These are phyloP conservation scores for Globisporangium apiculatum DNA, from an alignment of 352 stramenopile genomes.

Conservation along the genomic window DNA sequence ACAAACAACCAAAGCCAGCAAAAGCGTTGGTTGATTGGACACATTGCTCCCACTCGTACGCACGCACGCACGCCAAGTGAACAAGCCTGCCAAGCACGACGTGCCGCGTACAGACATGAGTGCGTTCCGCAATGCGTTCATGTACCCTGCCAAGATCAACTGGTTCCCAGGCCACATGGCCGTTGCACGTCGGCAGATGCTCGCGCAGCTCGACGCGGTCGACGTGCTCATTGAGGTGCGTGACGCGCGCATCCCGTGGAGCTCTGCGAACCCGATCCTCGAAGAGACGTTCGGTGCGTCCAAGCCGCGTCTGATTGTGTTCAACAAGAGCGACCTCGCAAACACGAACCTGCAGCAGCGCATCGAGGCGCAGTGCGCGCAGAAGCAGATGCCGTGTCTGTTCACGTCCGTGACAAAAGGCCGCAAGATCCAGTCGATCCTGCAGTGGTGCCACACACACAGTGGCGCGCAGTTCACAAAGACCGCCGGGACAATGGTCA, in stretches of 20 bases:
- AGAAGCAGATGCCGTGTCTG: constrained; percentile 42
- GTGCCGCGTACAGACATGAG: constrained; percentile 24
- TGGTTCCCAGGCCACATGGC: constrained; percentile 88
- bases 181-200: constrained; percentile 68
- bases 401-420: constrained; percentile 80
- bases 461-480: constrained; percentile 78
- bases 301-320: constrained; percentile 79
- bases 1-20: no score
- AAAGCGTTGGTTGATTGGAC: background rate
- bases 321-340: constrained; percentile 85
- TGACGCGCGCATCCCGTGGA: constrained; percentile 79
- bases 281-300: constrained; percentile 67
- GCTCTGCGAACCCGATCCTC: constrained; percentile 75
- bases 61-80: background rate
- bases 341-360: constrained; percentile 80
- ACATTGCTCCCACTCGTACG: background rate
- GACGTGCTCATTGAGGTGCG: constrained; percentile 82
- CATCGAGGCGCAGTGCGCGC: constrained; percentile 57
- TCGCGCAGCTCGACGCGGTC: constrained; percentile 71
- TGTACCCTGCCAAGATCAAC: constrained; percentile 78
- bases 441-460: constrained; percentile 74
- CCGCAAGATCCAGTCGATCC: constrained; percentile 62
- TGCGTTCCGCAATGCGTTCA: constrained; percentile 67
- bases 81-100: no score
- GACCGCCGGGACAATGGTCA: constrained; percentile 83